These are phyloP conservation scores for Pterocarpus santalinus DNA, from an alignment of 306 rosid species.

Conservation along the genomic window DNA sequence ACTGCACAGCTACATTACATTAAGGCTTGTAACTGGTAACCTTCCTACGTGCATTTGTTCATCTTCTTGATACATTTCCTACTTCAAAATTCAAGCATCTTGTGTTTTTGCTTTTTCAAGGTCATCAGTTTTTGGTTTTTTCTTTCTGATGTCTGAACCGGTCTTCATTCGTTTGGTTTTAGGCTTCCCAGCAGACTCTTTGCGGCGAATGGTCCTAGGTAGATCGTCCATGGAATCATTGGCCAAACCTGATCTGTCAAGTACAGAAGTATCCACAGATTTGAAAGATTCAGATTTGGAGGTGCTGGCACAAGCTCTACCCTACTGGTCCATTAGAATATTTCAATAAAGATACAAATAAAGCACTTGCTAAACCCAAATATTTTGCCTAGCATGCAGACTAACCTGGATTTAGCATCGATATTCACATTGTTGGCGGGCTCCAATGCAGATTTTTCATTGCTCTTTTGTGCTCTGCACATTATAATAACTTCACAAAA, in stretches of 20 bases:
- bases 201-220: slow-evolving; percentile 13
- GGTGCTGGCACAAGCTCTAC: slow-evolving; percentile 38
- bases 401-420: slow-evolving; percentile 48
- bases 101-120: slow-evolving; percentile 17
- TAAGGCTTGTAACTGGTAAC: slow-evolving; percentile 26
- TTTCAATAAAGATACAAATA: slow-evolving; percentile 26
- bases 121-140: slow-evolving; percentile 12
- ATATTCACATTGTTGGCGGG: slow-evolving; percentile 42
- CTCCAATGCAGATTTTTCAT: slow-evolving; percentile 40
- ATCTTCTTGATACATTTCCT: slow-evolving; percentile 12
- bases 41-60: slow-evolving; percentile 32
- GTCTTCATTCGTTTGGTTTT: slow-evolving; percentile 38
- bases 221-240: slow-evolving; percentile 40
- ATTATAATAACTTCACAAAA: slow-evolving; percentile 45
- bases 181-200: slow-evolving; percentile 39
- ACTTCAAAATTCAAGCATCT: slow-evolving; percentile 13
- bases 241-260: slow-evolving; percentile 20
- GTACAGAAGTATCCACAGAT: slow-evolving; percentile 21
- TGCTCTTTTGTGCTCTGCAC: slow-evolving; percentile 55
- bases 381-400: slow-evolving; percentile 5
- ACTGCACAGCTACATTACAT: slow-evolving; percentile 41
- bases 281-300: slow-evolving; percentile 37
- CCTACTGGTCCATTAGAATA: slow-evolving; percentile 42
- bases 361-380: not conserved
- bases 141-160: slow-evolving; percentile 30